Conservation (phyloP, 768 basidiomycete genomes). For the Leucosporidium creatinivorum region DNA sequence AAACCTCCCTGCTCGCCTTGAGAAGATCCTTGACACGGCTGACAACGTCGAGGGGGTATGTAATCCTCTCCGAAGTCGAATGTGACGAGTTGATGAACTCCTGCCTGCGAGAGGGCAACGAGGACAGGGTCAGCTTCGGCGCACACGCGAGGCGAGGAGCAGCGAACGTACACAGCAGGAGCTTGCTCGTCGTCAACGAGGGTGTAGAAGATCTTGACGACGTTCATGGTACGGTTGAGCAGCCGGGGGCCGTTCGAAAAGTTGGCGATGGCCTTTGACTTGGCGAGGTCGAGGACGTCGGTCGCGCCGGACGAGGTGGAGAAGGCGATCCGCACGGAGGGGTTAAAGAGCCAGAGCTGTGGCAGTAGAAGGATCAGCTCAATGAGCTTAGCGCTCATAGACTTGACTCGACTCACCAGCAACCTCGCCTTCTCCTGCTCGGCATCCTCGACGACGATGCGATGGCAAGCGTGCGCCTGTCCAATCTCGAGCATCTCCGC, state of each 20-base stretch:
- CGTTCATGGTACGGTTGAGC: slow-evolving; percentile 26
- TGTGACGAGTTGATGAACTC: slow-evolving; percentile 69
- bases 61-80: slow-evolving; percentile 78
- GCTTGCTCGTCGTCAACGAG: slow-evolving; percentile 45
- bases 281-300: slow-evolving; percentile 53
- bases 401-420: slow-evolving; percentile 52
- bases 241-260: neutral
- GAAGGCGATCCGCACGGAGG: slow-evolving; percentile 72
- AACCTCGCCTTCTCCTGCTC: slow-evolving; percentile 72
- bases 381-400: no score
- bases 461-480: slow-evolving; percentile 85
- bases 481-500: slow-evolving; percentile 87
- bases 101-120: slow-evolving; percentile 40
- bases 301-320: slow-evolving; percentile 50
- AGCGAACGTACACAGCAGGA: slow-evolving; percentile 43
- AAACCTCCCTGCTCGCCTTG: slow-evolving; percentile 56
- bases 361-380: neutral
- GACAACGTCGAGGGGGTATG: slow-evolving; percentile 73
- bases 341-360: slow-evolving; percentile 94
- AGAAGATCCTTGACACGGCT: slow-evolving; percentile 61
- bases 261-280: slow-evolving; percentile 50
- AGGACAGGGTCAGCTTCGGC: slow-evolving; percentile 9
- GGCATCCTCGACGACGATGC: slow-evolving; percentile 80
- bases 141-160: slow-evolving; percentile 40
- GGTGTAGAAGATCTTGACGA: slow-evolving; percentile 78